Percentiles rank a stretch among this genome's conserved stretches.
Conservation (phyloP, 148 eudicot genomes). For the Cornus suecica region DNA sequence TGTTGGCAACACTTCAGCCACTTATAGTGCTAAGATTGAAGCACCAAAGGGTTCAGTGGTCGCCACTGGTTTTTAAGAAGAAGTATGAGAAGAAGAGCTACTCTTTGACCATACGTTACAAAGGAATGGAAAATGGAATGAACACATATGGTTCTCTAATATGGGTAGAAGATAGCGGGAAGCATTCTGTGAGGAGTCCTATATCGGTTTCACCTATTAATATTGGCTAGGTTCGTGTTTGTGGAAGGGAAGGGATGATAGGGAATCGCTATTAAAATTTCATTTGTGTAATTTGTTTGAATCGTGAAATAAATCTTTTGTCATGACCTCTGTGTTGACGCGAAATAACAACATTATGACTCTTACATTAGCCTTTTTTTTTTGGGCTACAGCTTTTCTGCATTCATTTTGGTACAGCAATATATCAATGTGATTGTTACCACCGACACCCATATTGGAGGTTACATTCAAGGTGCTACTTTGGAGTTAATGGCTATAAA, state of each 20-base stretch:
- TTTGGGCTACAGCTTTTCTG: too few relatives aligned
- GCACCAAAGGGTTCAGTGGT: conserved; percentile 21
- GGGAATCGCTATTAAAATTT: not conserved
- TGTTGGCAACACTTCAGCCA: conserved; percentile 19
- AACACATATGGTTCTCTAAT: conserved; percentile 19
- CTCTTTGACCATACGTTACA: conserved; percentile 12
- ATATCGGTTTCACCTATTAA: conserved; percentile 19
- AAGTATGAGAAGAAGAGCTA: conserved; percentile 14
- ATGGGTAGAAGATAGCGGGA: conserved; percentile 22
- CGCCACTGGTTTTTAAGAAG: conserved; percentile 13
- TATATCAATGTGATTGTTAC: too few relatives aligned
- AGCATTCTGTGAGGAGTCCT: conserved; percentile 24
- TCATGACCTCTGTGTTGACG: too few relatives aligned
- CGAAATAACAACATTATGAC: too few relatives aligned
- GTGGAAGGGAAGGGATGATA: not conserved
- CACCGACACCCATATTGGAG: too few relatives aligned
- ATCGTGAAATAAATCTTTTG: too few relatives aligned
- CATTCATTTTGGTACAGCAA: too few relatives aligned
- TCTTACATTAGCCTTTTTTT: too few relatives aligned
- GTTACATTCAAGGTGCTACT: too few relatives aligned
- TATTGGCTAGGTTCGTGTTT: not conserved
- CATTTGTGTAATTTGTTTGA: too few relatives aligned
- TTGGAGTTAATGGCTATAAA: too few relatives aligned
- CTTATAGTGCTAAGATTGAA: conserved; percentile 17
- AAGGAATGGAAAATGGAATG: not conserved